Evolutionary conservation across 2,329 filamentous ascomycete species (phyloP), one percentile per base, ranked within the genome.

Genomic region (Coniochaeta prunicola): DNA sequence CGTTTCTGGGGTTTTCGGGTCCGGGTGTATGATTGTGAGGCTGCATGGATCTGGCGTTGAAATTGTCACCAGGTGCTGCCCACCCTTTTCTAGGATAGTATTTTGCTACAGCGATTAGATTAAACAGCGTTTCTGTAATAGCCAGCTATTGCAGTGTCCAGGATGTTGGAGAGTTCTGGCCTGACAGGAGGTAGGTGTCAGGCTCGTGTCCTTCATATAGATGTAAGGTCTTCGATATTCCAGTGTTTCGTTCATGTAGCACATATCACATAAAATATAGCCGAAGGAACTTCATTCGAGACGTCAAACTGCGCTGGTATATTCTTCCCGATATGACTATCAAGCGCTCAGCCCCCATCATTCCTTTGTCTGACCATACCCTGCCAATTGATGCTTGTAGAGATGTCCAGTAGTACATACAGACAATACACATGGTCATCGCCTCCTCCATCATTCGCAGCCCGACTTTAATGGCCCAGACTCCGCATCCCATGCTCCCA

Each of bases 221-320:
- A 15, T 15, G 33, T 36, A 13, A 3, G 15, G 12, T 7, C 12
- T 36, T n/a, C 10, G 15, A 36, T 15, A 36, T 36, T 36, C 12
- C 33, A 7, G n/a, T 9, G 33, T 9, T 13, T 13, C 6, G 6
- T 36, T 13, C 36, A n/a, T 17, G 19, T 2, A n/a, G 9, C 36
- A 38, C 36, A n/a, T 38, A 38, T 4, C 40, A 45, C 40, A 45
- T 45, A 45, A 19, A 4, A 6, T 19, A 21, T 21, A 21, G n/a
- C 19, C 8, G 12, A 45, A 13, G 12, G 2, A 30, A 50, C 5
- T 30, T 21, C 24, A 40, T 9, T 45, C 12, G 45, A 50, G 45
- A 50, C 45, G 45, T 50, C 45, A 50, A 50, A 30, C 45, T 50
- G 45, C 45, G 45, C 45, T 50, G 45, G 45, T 50, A 50, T 50